These are phyloP conservation scores for Colletotrichum zoysiae DNA, from an alignment of 2,329 filamentous ascomycete genomes.

Conservation along the genomic window DNA sequence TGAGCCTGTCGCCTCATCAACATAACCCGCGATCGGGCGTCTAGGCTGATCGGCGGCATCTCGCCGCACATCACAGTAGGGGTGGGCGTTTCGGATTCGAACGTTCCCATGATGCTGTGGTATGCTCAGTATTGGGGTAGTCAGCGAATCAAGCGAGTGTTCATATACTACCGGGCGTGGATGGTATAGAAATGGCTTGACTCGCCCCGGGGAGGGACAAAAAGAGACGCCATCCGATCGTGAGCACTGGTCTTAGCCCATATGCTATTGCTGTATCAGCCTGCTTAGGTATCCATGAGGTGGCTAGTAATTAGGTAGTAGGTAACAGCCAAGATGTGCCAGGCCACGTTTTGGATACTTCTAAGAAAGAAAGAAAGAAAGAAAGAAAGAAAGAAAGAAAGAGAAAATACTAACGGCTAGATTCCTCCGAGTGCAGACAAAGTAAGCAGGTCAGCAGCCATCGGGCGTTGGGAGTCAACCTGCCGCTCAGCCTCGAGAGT, in stretches of 20 bases:
- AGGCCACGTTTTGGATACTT: background rate
- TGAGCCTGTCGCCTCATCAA: slow-evolving; percentile 20
- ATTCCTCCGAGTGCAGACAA: slow-evolving; percentile 9
- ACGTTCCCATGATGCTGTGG: background rate
- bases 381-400: too few species aligned
- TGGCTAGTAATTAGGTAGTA: slow-evolving; percentile 15
- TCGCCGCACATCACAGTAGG: slow-evolving; percentile 10
- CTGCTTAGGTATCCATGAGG: slow-evolving; percentile 7
- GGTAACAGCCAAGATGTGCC: slow-evolving; percentile 33
- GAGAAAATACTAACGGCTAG: background rate
- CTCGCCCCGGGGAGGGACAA: background rate
- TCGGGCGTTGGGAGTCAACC: slow-evolving; percentile 20
- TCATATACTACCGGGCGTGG: background rate
- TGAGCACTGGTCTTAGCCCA: slow-evolving; percentile 6
- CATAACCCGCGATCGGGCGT: background rate
- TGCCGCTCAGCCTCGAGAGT: slow-evolving; percentile 31
- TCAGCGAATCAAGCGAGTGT: background rate
- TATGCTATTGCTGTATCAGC: slow-evolving; percentile 18
- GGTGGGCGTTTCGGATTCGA: slow-evolving; percentile 2
- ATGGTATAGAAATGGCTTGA: background rate
- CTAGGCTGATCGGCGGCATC: background rate
- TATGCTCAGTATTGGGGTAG: background rate
- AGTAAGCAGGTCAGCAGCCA: background rate
- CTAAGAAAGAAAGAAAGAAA: background rate
- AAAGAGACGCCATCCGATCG: background rate